phyloP scores from a whole-genome alignment of 768 basidiomycete species.

The Leucosporidium creatinivorum region DNA sequence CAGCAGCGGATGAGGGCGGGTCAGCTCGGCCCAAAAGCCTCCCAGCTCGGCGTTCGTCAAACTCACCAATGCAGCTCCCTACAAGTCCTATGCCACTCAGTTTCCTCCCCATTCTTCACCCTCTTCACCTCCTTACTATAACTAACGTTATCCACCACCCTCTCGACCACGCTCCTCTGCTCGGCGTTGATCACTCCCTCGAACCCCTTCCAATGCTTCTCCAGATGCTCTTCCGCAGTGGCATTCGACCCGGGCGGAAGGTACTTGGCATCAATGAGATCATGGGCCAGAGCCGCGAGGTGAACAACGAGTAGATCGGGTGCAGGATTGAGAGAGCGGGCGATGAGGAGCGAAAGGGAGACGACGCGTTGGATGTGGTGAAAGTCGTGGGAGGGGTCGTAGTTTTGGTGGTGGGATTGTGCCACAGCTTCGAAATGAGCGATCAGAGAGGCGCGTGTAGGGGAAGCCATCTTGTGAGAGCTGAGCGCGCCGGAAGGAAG shows the following conservation, averaged over 20 bases:
- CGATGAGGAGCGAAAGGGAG: constrained; percentile 17
- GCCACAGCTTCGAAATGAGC: constrained; percentile 11
- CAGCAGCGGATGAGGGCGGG: not conserved
- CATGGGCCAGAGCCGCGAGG: constrained; percentile 33
- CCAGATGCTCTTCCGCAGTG: not conserved
- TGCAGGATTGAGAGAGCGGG: constrained; percentile 8
- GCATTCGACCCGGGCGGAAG: not conserved
- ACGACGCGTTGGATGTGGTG: constrained; percentile 25
- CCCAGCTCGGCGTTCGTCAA: too few species aligned
- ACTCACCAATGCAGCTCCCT: constrained; percentile 29
- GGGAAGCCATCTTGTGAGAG: too few species aligned
- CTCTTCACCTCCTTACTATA: constrained; percentile 29
- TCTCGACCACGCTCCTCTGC: constrained; percentile 11
- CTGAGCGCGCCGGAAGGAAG: too few species aligned
- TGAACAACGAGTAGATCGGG: constrained; percentile 31
- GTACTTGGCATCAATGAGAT: constrained; percentile 35
- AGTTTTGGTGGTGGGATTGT: constrained; percentile 8
- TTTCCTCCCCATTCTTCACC: not conserved
- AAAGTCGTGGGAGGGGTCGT: constrained; percentile 32
- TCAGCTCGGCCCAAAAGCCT: too few species aligned
- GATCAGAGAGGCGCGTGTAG: not conserved
- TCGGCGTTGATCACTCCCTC: not conserved
- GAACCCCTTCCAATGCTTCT: not conserved
- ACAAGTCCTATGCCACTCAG: constrained; percentile 16
- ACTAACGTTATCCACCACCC: constrained; percentile 27